Evolutionary conservation across 768 basidiomycete species (phyloP).

Genomic region (Pleurotus citrinopileatus): DNA sequence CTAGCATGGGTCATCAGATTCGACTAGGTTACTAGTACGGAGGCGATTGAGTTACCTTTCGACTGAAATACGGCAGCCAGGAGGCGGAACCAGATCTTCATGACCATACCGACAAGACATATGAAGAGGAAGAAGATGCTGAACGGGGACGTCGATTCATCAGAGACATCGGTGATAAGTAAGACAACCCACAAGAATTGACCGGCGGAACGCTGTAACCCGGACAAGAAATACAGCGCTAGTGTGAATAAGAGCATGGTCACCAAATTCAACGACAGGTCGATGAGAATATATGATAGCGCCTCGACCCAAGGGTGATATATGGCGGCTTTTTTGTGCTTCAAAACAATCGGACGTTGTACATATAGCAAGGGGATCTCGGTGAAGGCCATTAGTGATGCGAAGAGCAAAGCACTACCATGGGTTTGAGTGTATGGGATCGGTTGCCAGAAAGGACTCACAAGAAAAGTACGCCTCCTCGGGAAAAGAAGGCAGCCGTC

Average conservation of each 20-base stretch:
- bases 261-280: constrained; percentile 52
- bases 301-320: constrained; percentile 54
- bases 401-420: constrained; percentile 43
- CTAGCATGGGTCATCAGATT: no score
- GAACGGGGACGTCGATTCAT: background rate
- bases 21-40: no score
- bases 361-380: constrained; percentile 47
- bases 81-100: constrained; percentile 1
- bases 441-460: constrained; percentile 23
- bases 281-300: constrained; percentile 57
- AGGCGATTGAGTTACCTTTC: no score
- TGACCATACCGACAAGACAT: background rate
- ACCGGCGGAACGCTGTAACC: constrained; percentile 47
- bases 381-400: constrained; percentile 45
- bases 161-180: background rate
- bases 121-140: constrained; percentile 61
- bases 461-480: constrained; percentile 76
- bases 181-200: constrained; percentile 62
- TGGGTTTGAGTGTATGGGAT: no score
- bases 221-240: constrained; percentile 60
- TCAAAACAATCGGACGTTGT: constrained; percentile 57
- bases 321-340: constrained; percentile 59
- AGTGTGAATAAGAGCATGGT: constrained; percentile 43
- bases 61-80: background rate
- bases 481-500: constrained; percentile 62